Evolutionary conservation across 2,329 filamentous ascomycete species (phyloP).

Genomic region (Apiospora hydei): DNA sequence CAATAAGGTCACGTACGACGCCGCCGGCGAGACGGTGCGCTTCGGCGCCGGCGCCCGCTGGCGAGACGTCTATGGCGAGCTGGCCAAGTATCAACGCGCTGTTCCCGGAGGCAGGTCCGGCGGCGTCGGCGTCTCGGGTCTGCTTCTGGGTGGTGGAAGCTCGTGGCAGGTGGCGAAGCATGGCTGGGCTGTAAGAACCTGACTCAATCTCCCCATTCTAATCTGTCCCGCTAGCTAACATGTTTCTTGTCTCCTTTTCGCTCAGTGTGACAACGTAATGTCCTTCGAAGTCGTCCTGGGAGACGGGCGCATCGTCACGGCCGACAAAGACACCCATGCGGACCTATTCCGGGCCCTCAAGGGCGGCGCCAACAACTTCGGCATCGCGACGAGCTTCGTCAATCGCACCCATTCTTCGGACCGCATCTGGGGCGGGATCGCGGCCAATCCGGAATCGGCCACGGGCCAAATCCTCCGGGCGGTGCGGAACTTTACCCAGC

Average conservation of each 20-base stretch:
- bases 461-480: neutral
- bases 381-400: conserved; percentile 44
- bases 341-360: conserved; percentile 62
- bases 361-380: conserved; percentile 57
- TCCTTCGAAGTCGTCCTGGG: conserved; percentile 55
- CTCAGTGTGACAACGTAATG: conserved; percentile 57
- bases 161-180: conserved; percentile 38
- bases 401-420: conserved; percentile 28
- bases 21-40: conserved; percentile 28
- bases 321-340: conserved; percentile 48
- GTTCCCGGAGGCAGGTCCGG: conserved; percentile 31
- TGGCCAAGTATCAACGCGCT: conserved; percentile 27
- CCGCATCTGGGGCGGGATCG: conserved; percentile 31
- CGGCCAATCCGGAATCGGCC: neutral
- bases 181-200: conserved; percentile 33
- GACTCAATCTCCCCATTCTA: no score
- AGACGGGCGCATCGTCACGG: conserved; percentile 42
- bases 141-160: conserved; percentile 40
- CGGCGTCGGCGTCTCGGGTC: conserved; percentile 31
- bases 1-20: conserved; percentile 30
- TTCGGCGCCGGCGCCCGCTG: conserved; percentile 35
- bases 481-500: neutral
- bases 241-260: no score
- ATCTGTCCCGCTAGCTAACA: no score
- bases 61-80: conserved; percentile 33